Base-by-base conservation (phyloP, 2,329 filamentous ascomycete species). In the Hypoxylon sp. region DNA sequence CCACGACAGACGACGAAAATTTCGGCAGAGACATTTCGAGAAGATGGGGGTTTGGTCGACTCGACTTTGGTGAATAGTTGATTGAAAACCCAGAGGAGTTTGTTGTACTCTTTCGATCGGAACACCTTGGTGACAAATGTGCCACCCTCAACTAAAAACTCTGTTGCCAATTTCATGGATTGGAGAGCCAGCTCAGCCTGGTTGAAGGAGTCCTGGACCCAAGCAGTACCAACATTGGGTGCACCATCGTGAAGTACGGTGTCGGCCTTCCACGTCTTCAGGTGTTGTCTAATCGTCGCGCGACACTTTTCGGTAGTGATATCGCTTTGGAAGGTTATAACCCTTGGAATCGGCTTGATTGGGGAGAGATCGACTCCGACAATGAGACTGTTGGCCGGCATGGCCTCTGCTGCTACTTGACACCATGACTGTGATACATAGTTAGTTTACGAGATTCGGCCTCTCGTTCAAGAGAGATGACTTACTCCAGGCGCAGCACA, bases 101-200 rank as follows among this genome's bases (percentile, higher is more conserved):
- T 87, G 69, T 97, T 97, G 77, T 96, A 97, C 69, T 99, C 93
- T 69, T 97, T 97, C 23, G 90, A 96, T 57, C 94, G 79, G 78
- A 99, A 99, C 31, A 99, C 90, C 74, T 99, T 99, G 47, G 93
- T 97, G 32, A 97, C 92, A 60, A 97, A 97, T 6, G 87, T 93
- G 59, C 94, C 94, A 34, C 92, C 91, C 69, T 93, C 88, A 12
- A 84, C 81, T 50, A 99, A 75, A 63, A 99, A 99, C 62, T 99
- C 93, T 0, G 91, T 96, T 2, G 94, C 94, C 49, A 99, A 78
- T 71, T 95, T 96, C 80, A 99, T 81, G 6, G 90, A 89, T 69
- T 96, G 90, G 46, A 99, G 77, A 8, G 89, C 91, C 42, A 99
- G 78, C 74, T 97, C 93, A 51, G 93, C 94, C 74, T 99, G 94